Evolutionary conservation across 139 green algal species (phyloP).

Genomic region (Tetraselmis striata): DNA sequence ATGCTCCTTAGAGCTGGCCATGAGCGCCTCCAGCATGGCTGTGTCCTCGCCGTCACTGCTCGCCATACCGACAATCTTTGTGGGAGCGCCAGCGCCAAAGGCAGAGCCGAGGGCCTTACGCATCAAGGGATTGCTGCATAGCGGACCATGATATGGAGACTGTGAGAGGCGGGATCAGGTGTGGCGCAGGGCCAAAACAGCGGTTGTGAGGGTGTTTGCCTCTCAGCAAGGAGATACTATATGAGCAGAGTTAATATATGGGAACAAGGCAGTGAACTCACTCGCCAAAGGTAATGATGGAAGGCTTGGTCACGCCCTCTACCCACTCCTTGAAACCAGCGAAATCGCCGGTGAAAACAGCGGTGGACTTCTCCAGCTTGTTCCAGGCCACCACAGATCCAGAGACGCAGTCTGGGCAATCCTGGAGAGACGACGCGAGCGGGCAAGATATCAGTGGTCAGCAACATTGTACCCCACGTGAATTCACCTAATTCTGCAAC

Average conservation of each 20-base stretch:
- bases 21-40: background rate
- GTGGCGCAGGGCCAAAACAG: too few species aligned
- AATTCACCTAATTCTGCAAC: too few species aligned
- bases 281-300: background rate
- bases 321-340: background rate
- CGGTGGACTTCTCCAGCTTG: background rate
- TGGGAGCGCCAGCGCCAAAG: background rate
- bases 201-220: too few species aligned
- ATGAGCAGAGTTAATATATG: too few species aligned
- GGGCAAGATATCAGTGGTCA: too few species aligned
- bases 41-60: background rate
- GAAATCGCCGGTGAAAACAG: background rate
- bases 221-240: too few species aligned
- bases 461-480: too few species aligned
- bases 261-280: too few species aligned
- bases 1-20: background rate
- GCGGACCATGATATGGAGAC: too few species aligned
- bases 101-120: background rate
- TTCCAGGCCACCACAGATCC: background rate
- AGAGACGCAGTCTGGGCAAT: background rate
- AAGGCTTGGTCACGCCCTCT: background rate
- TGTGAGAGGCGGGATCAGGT: too few species aligned
- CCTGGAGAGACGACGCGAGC: too few species aligned
- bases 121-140: background rate
- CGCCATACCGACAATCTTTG: background rate